Conservation (phyloP, 1,139 yeast genomes). For the Candida smagusa region DNA sequence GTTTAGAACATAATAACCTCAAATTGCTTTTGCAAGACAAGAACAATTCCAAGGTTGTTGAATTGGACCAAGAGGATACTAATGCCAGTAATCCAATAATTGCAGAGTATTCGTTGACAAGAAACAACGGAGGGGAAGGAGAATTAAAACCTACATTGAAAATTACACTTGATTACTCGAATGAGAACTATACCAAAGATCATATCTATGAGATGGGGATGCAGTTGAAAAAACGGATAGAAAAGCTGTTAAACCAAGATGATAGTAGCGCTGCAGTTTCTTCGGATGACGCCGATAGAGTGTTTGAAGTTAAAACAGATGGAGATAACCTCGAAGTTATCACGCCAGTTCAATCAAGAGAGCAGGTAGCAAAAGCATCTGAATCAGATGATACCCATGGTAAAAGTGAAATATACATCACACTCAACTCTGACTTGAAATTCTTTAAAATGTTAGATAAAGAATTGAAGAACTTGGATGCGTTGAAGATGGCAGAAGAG, state of each 20-base stretch:
- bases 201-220: constrained; percentile 34
- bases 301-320: constrained; percentile 19
- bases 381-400: constrained; percentile 4
- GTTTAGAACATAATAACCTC: constrained; percentile 49
- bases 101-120: constrained; percentile 41
- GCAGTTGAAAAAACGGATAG: constrained; percentile 31
- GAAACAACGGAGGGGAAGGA: constrained; percentile 13
- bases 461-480: constrained; percentile 51
- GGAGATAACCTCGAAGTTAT: constrained; percentile 17
- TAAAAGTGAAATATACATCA: constrained; percentile 33
- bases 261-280: constrained; percentile 13
- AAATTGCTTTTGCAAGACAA: constrained; percentile 38
- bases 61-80: constrained; percentile 31
- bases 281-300: constrained; percentile 10
- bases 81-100: constrained; percentile 38
- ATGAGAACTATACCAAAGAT: constrained; percentile 32
- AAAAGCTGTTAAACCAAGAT: constrained; percentile 20
- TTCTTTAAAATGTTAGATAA: constrained; percentile 59
- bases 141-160: constrained; percentile 37
- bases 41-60: constrained; percentile 25
- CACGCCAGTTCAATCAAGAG: constrained; percentile 13
- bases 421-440: constrained; percentile 42
- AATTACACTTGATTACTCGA: constrained; percentile 34
- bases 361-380: neutral
- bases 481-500: constrained; percentile 45